Percentiles rank a stretch among this genome's conserved stretches.
phyloP scores from a whole-genome alignment of 352 stramenopile species.

The Globisporangium orthogonon region DNA sequence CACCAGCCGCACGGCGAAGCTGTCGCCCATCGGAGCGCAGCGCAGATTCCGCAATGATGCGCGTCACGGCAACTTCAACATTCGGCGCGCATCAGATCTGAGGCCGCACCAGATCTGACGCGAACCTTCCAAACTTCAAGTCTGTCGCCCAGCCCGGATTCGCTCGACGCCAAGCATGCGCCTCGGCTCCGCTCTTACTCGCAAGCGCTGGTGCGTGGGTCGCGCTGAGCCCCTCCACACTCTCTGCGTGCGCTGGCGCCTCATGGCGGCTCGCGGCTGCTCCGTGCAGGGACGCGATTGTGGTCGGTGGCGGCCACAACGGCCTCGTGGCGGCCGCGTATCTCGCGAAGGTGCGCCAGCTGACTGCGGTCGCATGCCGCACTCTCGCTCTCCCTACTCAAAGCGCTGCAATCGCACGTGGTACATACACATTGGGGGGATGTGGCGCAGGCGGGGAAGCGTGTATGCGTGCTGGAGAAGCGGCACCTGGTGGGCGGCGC shows the following conservation, averaged over 20 bases:
- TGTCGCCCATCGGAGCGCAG: slow-evolving; percentile 2
- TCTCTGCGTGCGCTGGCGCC: no score
- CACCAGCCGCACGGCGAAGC: slow-evolving; percentile 33
- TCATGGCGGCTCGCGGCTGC: neutral
- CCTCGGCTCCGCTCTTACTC: slow-evolving; percentile 15
- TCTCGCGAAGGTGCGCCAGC: slow-evolving; percentile 58
- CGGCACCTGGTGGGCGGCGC: slow-evolving; percentile 83
- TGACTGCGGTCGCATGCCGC: neutral
- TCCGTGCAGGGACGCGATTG: slow-evolving; percentile 64
- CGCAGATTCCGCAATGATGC: no score
- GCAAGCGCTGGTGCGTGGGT: slow-evolving; percentile 33
- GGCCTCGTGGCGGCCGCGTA: slow-evolving; percentile 87
- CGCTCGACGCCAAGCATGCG: slow-evolving; percentile 6
- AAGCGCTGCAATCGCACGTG: neutral
- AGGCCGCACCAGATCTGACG: neutral
- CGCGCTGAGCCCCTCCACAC: no score
- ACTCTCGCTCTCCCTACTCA: neutral
- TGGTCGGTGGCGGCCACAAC: slow-evolving; percentile 88
- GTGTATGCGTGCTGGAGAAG: slow-evolving; percentile 86
- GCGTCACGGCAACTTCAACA: slow-evolving; percentile 16
- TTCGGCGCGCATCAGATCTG: neutral
- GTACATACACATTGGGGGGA: no score
- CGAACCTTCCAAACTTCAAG: neutral
- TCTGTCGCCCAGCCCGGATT: neutral
- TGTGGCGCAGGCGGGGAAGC: slow-evolving; percentile 52